These are phyloP conservation scores for Ophiocordyceps unilateralis DNA, from an alignment of 2,329 filamentous ascomycete species.

Conservation along the genomic window DNA sequence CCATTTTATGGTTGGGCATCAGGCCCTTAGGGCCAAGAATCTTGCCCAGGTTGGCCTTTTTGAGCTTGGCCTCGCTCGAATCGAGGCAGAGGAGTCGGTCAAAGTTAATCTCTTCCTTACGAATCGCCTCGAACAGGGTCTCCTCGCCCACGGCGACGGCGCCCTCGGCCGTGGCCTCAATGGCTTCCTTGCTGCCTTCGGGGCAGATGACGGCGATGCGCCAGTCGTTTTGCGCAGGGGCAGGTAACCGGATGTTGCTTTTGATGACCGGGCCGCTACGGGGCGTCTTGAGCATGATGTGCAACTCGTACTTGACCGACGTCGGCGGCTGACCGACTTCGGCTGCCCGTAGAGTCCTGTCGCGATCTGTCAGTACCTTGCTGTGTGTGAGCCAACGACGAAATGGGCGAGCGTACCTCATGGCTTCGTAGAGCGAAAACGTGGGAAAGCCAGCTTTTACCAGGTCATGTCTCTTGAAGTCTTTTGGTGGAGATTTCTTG, in stretches of 20 bases:
- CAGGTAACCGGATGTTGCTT: constrained; percentile 73
- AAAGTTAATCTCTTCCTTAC: constrained; percentile 62
- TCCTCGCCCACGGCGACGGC: constrained; percentile 76
- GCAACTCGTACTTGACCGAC: constrained; percentile 72
- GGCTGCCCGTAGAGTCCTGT: constrained; percentile 73
- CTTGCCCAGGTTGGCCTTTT: constrained; percentile 63
- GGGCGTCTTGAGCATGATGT: constrained; percentile 64
- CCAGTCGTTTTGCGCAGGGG: constrained; percentile 76
- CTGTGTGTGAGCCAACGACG: not conserved
- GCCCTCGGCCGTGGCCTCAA: constrained; percentile 59
- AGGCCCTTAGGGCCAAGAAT: constrained; percentile 76
- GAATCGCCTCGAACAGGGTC: constrained; percentile 63
- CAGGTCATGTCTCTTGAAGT: constrained; percentile 48
- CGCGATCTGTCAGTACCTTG: not conserved
- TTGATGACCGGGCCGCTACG: constrained; percentile 79
- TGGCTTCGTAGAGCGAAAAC: constrained; percentile 78
- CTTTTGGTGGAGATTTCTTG: constrained; percentile 45
- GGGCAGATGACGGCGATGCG: constrained; percentile 82
- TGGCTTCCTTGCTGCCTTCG: constrained; percentile 57
- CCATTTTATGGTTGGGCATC: constrained; percentile 80
- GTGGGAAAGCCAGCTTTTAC: constrained; percentile 44
- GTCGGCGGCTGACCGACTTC: constrained; percentile 71
- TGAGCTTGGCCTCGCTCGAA: constrained; percentile 59
- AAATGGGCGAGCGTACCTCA: constrained; percentile 40
- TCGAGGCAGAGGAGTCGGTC: constrained; percentile 78